Evolutionary conservation across 306 rosid genomes (phyloP), one percentile per base, ranked within the genome.

Genomic region (Trifolium fragiferum): DNA sequence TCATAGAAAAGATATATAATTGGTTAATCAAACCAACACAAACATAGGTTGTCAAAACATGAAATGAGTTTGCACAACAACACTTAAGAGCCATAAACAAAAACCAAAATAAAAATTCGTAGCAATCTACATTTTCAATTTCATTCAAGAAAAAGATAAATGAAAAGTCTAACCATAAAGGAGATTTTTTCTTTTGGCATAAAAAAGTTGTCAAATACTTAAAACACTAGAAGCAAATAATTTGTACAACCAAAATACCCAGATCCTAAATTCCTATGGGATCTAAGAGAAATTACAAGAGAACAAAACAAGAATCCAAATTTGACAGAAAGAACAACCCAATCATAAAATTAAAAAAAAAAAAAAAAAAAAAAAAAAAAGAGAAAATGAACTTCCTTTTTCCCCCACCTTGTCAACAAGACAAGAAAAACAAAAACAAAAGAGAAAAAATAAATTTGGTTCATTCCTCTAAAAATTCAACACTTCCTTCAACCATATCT

Each of bases 161-260:
- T 58, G 43, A 30, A 30, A 60, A 60, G 19, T 1, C 66, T 15
- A 60, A 59, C 10, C 30, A 13, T 7, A 59, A 60, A 32, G 11
- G 20, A 30, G 41, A 15, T 60, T 60, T 51, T 51, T 60, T 40
- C 19, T 74, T 71, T 12, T 27, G 40, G 32, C 6, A 10, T 64
- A 41, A 71, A 60, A 60, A 50, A 46, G 61, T 37, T 35, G 23
- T 44, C 49, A 75, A 69, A 76, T 19, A 68, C 82, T 70, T 77
- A 10, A 65, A 80, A 84, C 40, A 78, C 87, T 72, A 80, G 65
- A 61, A 51, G 73, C 61, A 80, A 66, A 66, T 82, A 77, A 66
- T 88, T 87, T 87, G 83, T 87, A 87, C 93, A 88, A 11, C 50
- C 59, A 76, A 75, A 80, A 80, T 80, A 84, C 68, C 74, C 73